phyloP scores from a whole-genome alignment of 805 yeast genomes.

The Starmerella tilneyi region DNA sequence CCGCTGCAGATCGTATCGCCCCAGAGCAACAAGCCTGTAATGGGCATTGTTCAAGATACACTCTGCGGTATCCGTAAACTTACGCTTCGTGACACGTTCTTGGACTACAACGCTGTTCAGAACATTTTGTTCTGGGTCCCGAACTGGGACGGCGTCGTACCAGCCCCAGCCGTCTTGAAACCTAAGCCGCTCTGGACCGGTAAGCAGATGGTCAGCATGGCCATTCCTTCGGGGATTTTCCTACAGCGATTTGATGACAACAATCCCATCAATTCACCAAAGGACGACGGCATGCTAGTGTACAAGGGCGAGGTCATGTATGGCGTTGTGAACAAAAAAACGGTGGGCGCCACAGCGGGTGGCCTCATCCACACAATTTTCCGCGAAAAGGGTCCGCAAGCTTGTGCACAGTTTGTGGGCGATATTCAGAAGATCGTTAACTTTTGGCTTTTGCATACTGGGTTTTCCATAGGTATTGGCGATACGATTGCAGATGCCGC shows the following conservation, averaged over 20 bases:
- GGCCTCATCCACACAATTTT: constrained; percentile 95
- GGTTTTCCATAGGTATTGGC: constrained; percentile 98
- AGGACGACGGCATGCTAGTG: constrained; percentile 91
- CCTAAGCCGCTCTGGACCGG: constrained; percentile 98
- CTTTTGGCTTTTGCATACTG: constrained; percentile 91
- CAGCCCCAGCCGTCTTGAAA: constrained; percentile 84
- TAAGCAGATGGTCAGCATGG: constrained; percentile 82
- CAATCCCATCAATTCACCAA: constrained; percentile 69
- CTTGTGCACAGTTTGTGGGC: constrained; percentile 83
- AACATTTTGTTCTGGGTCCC: constrained; percentile 97
- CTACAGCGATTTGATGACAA: constrained; percentile 89
- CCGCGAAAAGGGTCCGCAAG: constrained; percentile 91
- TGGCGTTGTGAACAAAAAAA: constrained; percentile 96
- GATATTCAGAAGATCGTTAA: constrained; percentile 91
- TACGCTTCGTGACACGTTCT: constrained; percentile 80
- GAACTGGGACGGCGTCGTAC: constrained; percentile 96
- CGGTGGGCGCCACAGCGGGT: constrained; percentile 97
- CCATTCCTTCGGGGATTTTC: constrained; percentile 93
- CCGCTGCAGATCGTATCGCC: constrained; percentile 97
- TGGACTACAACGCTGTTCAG: constrained; percentile 90
- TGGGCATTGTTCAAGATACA: constrained; percentile 99
- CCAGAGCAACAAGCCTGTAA: constrained; percentile 96
- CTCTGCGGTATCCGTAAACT: constrained; percentile 93
- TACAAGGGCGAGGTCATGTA: constrained; percentile 93
- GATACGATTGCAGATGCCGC: constrained; percentile 97